Evolutionary conservation across 2,329 filamentous ascomycete species (phyloP).

Genomic region (Trichophyton verrucosum): DNA sequence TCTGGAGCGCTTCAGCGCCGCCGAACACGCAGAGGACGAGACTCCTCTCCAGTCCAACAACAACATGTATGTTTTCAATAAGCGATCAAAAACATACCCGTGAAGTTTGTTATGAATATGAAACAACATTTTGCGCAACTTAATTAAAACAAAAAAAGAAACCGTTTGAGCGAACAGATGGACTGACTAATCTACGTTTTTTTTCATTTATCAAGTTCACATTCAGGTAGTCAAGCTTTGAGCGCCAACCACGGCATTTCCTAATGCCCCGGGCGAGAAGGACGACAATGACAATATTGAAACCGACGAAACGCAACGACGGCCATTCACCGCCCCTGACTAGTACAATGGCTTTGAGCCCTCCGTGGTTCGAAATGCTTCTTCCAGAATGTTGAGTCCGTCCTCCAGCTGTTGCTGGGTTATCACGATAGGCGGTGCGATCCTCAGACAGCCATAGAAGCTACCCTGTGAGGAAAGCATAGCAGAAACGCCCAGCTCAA

Average conservation of each 20-base stretch:
- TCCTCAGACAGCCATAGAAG: slow-evolving; percentile 46
- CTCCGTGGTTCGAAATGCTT: slow-evolving; percentile 34
- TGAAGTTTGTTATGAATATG: not conserved
- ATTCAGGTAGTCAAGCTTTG: too few relatives aligned
- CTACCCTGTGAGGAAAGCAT: slow-evolving; percentile 17
- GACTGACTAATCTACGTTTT: too few relatives aligned
- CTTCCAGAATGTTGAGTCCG: slow-evolving; percentile 45
- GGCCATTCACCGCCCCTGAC: not conserved
- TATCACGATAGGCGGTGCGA: slow-evolving; percentile 50
- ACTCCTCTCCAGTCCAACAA: not conserved
- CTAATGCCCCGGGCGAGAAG: too few relatives aligned
- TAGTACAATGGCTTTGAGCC: slow-evolving; percentile 2
- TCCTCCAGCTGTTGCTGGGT: slow-evolving; percentile 38
- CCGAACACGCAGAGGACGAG: not conserved
- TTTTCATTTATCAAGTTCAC: too few relatives aligned
- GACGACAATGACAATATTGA: too few relatives aligned
- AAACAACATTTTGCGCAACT: not conserved
- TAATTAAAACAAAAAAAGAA: too few relatives aligned
- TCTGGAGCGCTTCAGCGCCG: not conserved
- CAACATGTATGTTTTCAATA: not conserved
- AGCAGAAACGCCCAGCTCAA: slow-evolving; percentile 40
- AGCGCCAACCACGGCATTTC: too few relatives aligned
- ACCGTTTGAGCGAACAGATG: too few relatives aligned
- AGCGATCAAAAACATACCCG: not conserved
- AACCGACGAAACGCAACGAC: not conserved